A percentile compares a stretch with the other conserved stretches of the same genome.
Evolutionary conservation across 129 eudicot species (phyloP).

Genomic region (Pittosporum tobira): DNA sequence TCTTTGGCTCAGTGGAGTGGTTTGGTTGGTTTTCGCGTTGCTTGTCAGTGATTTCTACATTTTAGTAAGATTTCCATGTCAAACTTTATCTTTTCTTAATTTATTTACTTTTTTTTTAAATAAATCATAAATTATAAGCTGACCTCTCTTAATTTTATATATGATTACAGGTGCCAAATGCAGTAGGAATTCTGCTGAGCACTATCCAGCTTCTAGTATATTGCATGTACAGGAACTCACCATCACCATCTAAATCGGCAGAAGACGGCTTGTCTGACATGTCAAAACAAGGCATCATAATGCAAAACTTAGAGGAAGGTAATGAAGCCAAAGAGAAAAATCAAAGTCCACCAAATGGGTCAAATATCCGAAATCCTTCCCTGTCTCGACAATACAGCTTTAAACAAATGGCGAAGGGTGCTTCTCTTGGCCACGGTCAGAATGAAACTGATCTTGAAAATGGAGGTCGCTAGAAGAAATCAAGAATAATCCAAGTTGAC

Average conservation of each 20-base stretch:
- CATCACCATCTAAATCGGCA: background rate
- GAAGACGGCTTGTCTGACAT: background rate
- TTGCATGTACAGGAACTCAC: constrained; percentile 9
- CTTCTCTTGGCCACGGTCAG: background rate
- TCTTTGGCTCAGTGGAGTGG: constrained; percentile 7
- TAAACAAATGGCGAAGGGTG: background rate
- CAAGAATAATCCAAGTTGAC: background rate
- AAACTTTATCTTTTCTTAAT: no score
- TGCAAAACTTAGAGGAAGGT: background rate
- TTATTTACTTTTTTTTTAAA: no score
- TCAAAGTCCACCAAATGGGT: background rate
- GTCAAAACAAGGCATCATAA: background rate
- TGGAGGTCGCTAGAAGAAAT: background rate
- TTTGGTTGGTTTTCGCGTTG: constrained; percentile 14
- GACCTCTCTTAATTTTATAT: background rate
- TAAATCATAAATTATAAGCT: no score
- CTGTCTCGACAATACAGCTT: background rate
- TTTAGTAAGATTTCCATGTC: constrained; percentile 16
- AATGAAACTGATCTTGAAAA: constrained; percentile 6
- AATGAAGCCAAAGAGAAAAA: background rate
- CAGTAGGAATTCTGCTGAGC: constrained; percentile 11
- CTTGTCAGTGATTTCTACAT: constrained; percentile 16
- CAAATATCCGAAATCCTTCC: constrained; percentile 9
- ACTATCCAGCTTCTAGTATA: constrained; percentile 14
- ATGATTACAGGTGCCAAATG: constrained; percentile 15